Evolutionary conservation across 306 rosid genomes (phyloP).

Genomic region (Malus sylvestris): DNA sequence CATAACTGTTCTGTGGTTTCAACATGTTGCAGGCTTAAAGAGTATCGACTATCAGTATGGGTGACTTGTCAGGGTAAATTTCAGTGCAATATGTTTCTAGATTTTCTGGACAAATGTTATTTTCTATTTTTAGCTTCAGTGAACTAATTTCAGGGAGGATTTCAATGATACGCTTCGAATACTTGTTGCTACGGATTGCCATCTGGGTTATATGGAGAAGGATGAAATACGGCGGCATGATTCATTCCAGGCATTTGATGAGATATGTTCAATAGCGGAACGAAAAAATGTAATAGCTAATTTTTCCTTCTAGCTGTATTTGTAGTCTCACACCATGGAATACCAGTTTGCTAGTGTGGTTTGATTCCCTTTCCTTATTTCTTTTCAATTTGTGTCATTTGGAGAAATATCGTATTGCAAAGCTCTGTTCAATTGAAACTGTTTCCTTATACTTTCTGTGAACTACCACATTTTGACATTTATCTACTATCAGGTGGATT

Average conservation of each 20-base stretch:
- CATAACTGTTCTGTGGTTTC: neutral
- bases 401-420: neutral
- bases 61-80: slow-evolving; percentile 29
- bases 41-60: slow-evolving; percentile 13
- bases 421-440: neutral
- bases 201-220: slow-evolving; percentile 94
- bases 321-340: neutral
- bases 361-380: neutral
- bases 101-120: neutral
- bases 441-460: neutral
- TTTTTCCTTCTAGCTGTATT: neutral
- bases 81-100: neutral
- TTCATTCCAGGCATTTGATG: slow-evolving; percentile 85
- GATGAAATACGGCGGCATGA: slow-evolving; percentile 94
- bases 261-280: slow-evolving; percentile 82
- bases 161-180: slow-evolving; percentile 54
- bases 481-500: slow-evolving; percentile 43
- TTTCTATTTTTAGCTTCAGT: neutral
- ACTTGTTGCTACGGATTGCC: slow-evolving; percentile 93
- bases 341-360: neutral
- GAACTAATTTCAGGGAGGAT: slow-evolving; percentile 48
- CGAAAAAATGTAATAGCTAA: slow-evolving; percentile 34
- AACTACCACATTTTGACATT: neutral
- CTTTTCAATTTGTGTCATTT: neutral
- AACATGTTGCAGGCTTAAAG: slow-evolving; percentile 9